phyloP scores from a whole-genome alignment of 1,284 basidiomycete genomes.

The Apiotrichum siamense region DNA sequence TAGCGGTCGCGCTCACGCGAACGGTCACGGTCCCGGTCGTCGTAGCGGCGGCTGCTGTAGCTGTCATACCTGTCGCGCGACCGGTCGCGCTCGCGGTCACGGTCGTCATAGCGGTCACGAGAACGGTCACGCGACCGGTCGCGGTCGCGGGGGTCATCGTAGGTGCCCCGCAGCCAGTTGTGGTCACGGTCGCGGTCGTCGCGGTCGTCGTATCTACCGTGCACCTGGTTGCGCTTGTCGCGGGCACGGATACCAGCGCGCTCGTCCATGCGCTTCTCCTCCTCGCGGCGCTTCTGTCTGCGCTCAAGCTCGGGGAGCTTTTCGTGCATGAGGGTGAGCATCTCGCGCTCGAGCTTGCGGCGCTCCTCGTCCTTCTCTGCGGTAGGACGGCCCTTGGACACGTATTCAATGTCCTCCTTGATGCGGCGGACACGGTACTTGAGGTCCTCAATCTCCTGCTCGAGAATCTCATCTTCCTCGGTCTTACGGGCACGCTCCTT shows the following conservation, averaged over 20 bases:
- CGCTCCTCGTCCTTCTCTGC: slow-evolving; percentile 76
- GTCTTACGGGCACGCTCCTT: slow-evolving; percentile 59
- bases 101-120: slow-evolving; percentile 23
- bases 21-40: slow-evolving; percentile 19
- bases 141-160: slow-evolving; percentile 46
- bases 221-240: slow-evolving; percentile 77
- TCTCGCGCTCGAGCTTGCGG: slow-evolving; percentile 79
- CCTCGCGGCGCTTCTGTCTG: slow-evolving; percentile 73
- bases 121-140: slow-evolving; percentile 41
- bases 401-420: slow-evolving; percentile 89
- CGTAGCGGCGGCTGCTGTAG: slow-evolving; percentile 6
- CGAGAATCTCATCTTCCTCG: slow-evolving; percentile 78
- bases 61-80: slow-evolving; percentile 6
- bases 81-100: slow-evolving; percentile 38
- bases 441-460: slow-evolving; percentile 83
- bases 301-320: slow-evolving; percentile 85
- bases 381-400: slow-evolving; percentile 69
- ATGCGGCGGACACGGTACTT: slow-evolving; percentile 79
- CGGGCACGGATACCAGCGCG: slow-evolving; percentile 71
- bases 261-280: slow-evolving; percentile 67
- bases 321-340: slow-evolving; percentile 82
- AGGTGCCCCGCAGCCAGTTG: slow-evolving; percentile 47
- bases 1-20: slow-evolving; percentile 23
- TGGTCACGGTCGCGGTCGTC: slow-evolving; percentile 41
- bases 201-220: slow-evolving; percentile 59